Base-by-base conservation (phyloP, 148 eudicot genomes). In the Dianthus caryophyllus region DNA sequence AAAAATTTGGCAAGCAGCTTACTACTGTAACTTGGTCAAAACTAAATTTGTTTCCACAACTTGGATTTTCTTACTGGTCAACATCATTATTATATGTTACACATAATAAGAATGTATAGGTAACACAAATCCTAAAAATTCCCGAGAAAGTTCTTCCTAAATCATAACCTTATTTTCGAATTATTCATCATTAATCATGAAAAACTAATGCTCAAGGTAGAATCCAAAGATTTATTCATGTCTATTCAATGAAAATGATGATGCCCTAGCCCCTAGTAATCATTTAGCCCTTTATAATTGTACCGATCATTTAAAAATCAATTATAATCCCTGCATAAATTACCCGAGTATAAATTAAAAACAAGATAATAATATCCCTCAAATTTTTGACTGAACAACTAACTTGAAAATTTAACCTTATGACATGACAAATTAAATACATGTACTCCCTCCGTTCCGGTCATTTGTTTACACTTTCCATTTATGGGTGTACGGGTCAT, bases 191-290 rank as follows among this genome's bases (percentile, higher is more conserved):
- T 61, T 8, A 2, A 43, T 54, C n/a, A 58, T 46, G 36, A n/a
- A 46, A 9, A 47, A 16, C n/a, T 38, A 24, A 46, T 33, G 41
- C 67, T 9, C 46, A 33, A 33, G 38, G 38, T 33, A 33, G 39
- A 47, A 15, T 18, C 54, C 39, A 55, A 72, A 54, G 24, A 72
- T 44, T 64, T 38, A n/a, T n/a, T n/a, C n/a, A n/a, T n/a, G n/a
- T n/a, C n/a, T n/a, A n/a, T 64, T 41, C 64, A 55, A 20, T 73
- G 24, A 58, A 65, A 66, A 73, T 73, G 49, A 73, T 73, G 58
- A 58, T 69, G 43, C 26, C 31, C 17, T 0, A 33, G 7, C n/a
- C n/a, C n/a, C n/a, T 33, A 30, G 27, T 65, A 30, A 73, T 73
- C 60, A 73, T 73, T 66, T 17, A 46, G 29, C 60, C 66, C 53